Base-by-base conservation (phyloP, 2,329 filamentous ascomycete genomes). In the Ascomycota sp. region DNA sequence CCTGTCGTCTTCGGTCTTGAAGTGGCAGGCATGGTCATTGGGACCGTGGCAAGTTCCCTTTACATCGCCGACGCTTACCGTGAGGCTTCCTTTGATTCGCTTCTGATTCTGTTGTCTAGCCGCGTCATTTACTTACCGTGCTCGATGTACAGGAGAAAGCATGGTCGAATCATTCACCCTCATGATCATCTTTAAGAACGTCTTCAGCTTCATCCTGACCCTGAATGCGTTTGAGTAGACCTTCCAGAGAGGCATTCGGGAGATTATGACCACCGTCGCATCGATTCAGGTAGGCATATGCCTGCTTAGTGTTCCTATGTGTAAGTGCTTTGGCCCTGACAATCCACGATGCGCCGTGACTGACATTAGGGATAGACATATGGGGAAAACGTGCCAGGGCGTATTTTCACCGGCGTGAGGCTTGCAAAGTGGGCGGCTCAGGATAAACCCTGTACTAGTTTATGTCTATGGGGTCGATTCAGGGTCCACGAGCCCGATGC, bases 1-100 rank as follows among this genome's bases (percentile, higher is more conserved):
- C 69, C 86, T 30, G 64, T 82, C 27, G 93, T 89, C 50, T 89
- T 93, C 41, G 78, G 66, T 0, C 65, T 89, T 32, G 73, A 89
- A 46, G 79, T 93, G 7, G 73, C 76, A 35, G 82, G 81, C 2
- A 93, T 93, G 81, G 82, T 94, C 1, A 73, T 92, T 44, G 85
- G 85, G 1, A 81, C 85, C 2, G 82, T 93, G 2, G 75, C 80
- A 2, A 78, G 73, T 36, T 79, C 80, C 1, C 56, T 93, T 17
- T 95, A 95, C 46, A 76, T 94, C 44, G 79, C 93, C 7, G 86
- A 94, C 53, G 85, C 85, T 0, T 86, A 94, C 52, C 75, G 83
- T 76, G 56, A 50, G 72, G 65, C 27, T 23, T 8, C 8, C 26
- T 19, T 28, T 29, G 21, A 20, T 10, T 10, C 8, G 4, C 20